phyloP scores from a whole-genome alignment of 768 basidiomycete species.

The Boletus bicolor region DNA sequence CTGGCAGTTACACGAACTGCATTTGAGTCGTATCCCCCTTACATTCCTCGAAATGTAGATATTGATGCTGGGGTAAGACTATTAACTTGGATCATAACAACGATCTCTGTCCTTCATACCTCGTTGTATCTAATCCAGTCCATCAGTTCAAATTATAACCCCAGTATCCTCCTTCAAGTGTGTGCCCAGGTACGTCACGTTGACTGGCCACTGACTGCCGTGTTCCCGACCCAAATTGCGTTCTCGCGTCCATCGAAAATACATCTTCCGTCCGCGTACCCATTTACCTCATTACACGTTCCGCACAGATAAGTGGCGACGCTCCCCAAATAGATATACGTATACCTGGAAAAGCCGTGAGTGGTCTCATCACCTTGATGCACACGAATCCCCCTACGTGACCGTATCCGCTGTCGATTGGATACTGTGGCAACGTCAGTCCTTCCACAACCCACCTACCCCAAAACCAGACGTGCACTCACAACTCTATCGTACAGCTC shows the following conservation, averaged over 20 bases:
- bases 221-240: constrained; percentile 1
- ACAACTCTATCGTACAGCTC: constrained; percentile 7
- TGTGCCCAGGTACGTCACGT: neutral
- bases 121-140: neutral
- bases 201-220: neutral
- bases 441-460: neutral
- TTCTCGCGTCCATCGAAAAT: constrained; percentile 6
- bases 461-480: neutral
- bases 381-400: neutral
- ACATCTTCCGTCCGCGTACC: neutral
- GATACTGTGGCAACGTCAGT: neutral
- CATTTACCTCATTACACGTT: neutral
- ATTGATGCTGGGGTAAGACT: neutral
- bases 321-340: neutral
- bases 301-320: neutral
- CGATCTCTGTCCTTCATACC: neutral
- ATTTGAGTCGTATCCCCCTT: neutral
- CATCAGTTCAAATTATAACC: neutral
- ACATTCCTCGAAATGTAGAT: neutral
- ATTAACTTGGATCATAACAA: neutral
- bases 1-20: neutral
- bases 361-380: neutral
- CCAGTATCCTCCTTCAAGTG: neutral
- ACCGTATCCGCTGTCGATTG: constrained; percentile 8
- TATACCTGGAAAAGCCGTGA: constrained; percentile 4